Evolutionary conservation across 1,139 yeast genomes (phyloP), one percentile per base, ranked within the genome.

Genomic region (Candida tetrigidarum): DNA sequence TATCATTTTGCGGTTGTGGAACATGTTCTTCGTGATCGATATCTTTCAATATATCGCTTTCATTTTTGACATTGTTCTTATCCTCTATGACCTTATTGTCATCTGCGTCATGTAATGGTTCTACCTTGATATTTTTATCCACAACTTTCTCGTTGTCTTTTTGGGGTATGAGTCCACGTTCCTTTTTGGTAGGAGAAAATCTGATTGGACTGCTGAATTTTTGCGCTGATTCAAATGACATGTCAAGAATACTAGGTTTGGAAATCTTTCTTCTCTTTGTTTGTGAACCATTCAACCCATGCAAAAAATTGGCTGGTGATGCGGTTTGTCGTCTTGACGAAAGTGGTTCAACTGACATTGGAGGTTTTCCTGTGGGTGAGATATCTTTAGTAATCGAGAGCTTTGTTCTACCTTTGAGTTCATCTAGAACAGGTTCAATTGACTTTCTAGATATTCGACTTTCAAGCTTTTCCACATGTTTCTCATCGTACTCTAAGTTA

Each of bases 191-290:
- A 8, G 14, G 11, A 23, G 36, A 20, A 34, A 26, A 27, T 15
- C 27, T 33, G 7, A 5, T 16, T 11, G 27, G 39, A 19, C 33
- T 40, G 12, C 28, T 34, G 8, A 33, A 27, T 7, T 19, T 27
- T 15, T 34, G 28, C 10, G 34, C 33, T 19, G 37, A 36, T 29
- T 52, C 56, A 36, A 45, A 45, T 3, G 56, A 52, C 43, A 43
- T 44, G 38, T 52, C 56, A 37, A 52, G 47, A 10, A 52, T 51
- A 32, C 44, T 52, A 5, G 49, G 52, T 30, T 41, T 47, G 2
- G 40, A 28, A 14, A 36, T 33, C 15, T 41, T 47, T 33, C 42
- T 45, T 23, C 39, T 28, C 19, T 40, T 40, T 18, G n/a, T n/a
- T 16, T 33, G 33, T 3, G 26, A 34, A 12, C 20, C 38, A 11